Base-by-base conservation (phyloP, 1,284 basidiomycete species). In the Cutaneotrichosporon dermatis region DNA sequence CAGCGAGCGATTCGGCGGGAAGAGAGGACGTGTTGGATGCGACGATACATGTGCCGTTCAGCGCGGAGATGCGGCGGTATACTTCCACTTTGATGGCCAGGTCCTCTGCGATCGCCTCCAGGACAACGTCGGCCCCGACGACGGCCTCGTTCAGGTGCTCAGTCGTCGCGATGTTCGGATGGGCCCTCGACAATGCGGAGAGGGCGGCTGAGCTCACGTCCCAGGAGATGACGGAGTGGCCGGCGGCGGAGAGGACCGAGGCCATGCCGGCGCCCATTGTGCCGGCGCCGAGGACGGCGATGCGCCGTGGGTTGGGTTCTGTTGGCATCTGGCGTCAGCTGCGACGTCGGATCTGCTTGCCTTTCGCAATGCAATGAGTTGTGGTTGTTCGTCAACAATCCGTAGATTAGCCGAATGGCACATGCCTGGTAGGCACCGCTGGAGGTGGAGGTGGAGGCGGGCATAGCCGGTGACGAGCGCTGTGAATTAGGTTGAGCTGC, bases 241-340 rank as follows among this genome's bases (percentile, higher is more conserved):
- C 80, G 54, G 72, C 78, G 67, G 78, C 76, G 25, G 80, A 80
- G 0, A 77, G 77, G 7, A 82, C 79, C 62, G 82, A 80, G 3
- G 78, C 80, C 40, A 82, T 82, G 4, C 81, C 81, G 54, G 80
- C 78, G 60, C 81, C 81, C 81, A 82, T 82, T 48, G 82, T 66
- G 0, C 81, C 80, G 35, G 78, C 80, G 11, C 79, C 79, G 64
- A 80, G 79, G 25, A 80, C 74, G 4, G 79, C 79, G 48, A 81
- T 51, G 44, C 71, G 50, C 15, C 39, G n/a, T 3, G 50, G 37
- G 36, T 35, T 35, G 5, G 45, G 6, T 8, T 48, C 45, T 10
- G 25, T 48, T 35, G 45, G 45, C 45, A 48, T 48, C 49, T 51
- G 13, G 0, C 2, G 3, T 25, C 3, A 25, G 25, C 25, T 25